phyloP scores from a whole-genome alignment of 352 stramenopile genomes.

The Globisporangium polare region DNA sequence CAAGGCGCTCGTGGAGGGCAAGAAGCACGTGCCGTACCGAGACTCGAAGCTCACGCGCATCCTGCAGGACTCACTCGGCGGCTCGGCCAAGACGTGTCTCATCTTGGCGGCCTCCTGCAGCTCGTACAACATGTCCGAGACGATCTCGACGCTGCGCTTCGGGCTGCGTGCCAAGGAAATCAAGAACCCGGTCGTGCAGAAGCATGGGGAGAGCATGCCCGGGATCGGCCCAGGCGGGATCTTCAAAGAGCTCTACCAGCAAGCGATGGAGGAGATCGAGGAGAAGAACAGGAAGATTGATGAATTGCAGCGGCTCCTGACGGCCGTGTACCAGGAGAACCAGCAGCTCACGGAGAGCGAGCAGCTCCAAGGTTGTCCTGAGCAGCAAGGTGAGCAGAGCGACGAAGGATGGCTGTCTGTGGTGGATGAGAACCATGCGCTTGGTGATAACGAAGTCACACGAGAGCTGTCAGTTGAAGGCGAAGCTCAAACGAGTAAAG shows the following conservation, averaged over 20 bases:
- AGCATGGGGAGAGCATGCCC: slow-evolving; percentile 27
- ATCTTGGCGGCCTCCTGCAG: slow-evolving; percentile 91
- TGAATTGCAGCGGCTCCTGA: slow-evolving; percentile 47
- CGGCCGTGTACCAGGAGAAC: slow-evolving; percentile 35
- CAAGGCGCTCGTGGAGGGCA: slow-evolving; percentile 71
- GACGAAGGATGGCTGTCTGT: slow-evolving; percentile 3
- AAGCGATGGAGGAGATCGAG: slow-evolving; percentile 59
- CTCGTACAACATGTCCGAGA: slow-evolving; percentile 79
- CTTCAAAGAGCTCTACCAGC: slow-evolving; percentile 71
- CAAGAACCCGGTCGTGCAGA: slow-evolving; percentile 63
- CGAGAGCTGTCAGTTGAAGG: neutral
- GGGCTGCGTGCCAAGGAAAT: slow-evolving; percentile 75
- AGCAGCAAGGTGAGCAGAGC: slow-evolving; percentile 16
- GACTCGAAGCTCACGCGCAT: slow-evolving; percentile 86
- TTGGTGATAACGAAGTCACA: neutral
- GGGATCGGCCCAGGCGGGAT: slow-evolving; percentile 25
- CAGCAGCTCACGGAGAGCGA: slow-evolving; percentile 7
- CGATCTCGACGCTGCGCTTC: slow-evolving; percentile 74
- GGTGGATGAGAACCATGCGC: neutral
- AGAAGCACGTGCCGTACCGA: slow-evolving; percentile 72
- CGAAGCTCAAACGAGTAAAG: neutral
- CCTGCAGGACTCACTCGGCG: slow-evolving; percentile 88
- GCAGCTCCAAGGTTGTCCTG: neutral
- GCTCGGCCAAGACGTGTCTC: slow-evolving; percentile 93
- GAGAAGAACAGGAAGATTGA: slow-evolving; percentile 69